Evolutionary conservation across 2,329 filamentous ascomycete genomes (phyloP).

Genomic region (Aspergillus ochraceoroseus): DNA sequence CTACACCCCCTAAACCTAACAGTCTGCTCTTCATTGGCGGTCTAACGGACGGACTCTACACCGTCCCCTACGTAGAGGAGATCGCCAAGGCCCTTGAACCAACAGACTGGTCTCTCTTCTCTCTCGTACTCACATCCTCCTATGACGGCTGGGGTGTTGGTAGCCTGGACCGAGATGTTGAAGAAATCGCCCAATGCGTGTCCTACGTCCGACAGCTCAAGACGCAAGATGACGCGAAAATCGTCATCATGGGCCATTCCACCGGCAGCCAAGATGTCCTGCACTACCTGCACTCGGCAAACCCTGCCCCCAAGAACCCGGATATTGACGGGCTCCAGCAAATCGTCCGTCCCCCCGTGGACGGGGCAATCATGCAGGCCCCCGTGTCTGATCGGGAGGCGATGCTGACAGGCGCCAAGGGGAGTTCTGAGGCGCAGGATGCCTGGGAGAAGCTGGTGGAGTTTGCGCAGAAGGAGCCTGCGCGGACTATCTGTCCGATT

Average conservation of each 20-base stretch:
- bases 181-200: constrained; percentile 51
- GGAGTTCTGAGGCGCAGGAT: constrained; percentile 21
- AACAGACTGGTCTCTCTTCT: constrained; percentile 51
- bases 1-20: constrained; percentile 36
- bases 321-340: constrained; percentile 28
- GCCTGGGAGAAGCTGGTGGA: constrained; percentile 35
- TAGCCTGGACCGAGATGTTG: constrained; percentile 51
- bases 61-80: constrained; percentile 50
- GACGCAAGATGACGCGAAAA: constrained; percentile 34
- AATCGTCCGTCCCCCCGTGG: constrained; percentile 51
- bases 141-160: constrained; percentile 53
- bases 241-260: constrained; percentile 66
- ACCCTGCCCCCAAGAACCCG: constrained; percentile 34
- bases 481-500: constrained; percentile 31
- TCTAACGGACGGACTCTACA: constrained; percentile 54
- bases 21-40: constrained; percentile 57
- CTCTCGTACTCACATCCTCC: constrained; percentile 49
- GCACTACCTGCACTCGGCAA: constrained; percentile 54
- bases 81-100: constrained; percentile 49
- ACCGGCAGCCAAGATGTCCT: constrained; percentile 66
- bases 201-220: constrained; percentile 46
- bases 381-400: constrained; percentile 73
- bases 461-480: constrained; percentile 29
- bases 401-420: constrained; percentile 36
- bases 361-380: constrained; percentile 75